Base-by-base conservation (phyloP, 768 basidiomycete genomes). In the Leccinum ochraceum region DNA sequence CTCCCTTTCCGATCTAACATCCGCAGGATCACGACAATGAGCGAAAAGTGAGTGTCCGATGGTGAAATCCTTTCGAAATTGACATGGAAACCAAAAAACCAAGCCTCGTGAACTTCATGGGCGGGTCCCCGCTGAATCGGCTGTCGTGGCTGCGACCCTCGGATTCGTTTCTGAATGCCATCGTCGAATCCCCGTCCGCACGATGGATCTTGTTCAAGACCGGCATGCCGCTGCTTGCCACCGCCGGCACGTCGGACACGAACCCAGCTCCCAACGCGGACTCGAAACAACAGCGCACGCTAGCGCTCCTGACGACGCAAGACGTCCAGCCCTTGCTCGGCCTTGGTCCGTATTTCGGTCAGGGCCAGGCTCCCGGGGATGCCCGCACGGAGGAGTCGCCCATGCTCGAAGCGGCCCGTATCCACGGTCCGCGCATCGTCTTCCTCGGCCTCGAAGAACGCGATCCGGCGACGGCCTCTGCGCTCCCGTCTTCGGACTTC, bases 131-230 rank as follows among this genome's bases (percentile, higher is more conserved):
- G 48, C 75, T 93, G 34, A 93, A 93, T 72, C 87, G 92, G 16
- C 80, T 94, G 20, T 86, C 90, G 1, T 94, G 94, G 87, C 80
- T 95, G 37, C 82, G 92, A 28, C 74, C 86, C 3, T 92, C 90
- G 14, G 83, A 85, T 30, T 71, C 81, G 8, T 93, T 95, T 74
- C 80, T 98, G 53, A 91, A 93, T 60, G 79, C 86, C 20, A 80
- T 94, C 65, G 76, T 89, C 39, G 72, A 69, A 16, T 79, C 84
- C 13, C 81, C 85, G 0, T 70, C 83, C 3, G 83, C 94, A 1
- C 80, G 82, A 51, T 98, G 95, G 89, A 71, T 96, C 46, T 64
- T 95, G 17, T 92, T 94, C 78, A 86, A 88, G 54, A 76, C 77
- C 28, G 88, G 90, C 3, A 81, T 89, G 69, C 91, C 90, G 11